Evolutionary conservation across 306 rosid species (phyloP), one percentile per base, ranked within the genome.

Genomic region (Oxytropis ochrocephala): DNA sequence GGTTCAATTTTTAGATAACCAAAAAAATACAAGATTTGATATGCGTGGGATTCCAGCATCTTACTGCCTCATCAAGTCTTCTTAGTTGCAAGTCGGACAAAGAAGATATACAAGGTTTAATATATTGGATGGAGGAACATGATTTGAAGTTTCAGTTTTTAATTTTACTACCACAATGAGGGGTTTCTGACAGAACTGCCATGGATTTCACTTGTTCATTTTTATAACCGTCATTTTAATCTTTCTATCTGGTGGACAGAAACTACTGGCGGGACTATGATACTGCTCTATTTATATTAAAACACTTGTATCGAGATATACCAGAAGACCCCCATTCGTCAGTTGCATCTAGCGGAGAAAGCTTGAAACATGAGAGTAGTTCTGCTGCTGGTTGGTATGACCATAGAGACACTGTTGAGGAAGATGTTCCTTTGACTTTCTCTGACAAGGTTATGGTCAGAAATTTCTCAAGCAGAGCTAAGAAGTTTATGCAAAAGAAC

Each of bases 211-310:
- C 24, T 6, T 11, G 36, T 33, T 65, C 19, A n/a, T 13, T 56
- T 53, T 46, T 64, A 33, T 21, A 27, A 19, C 52, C 7, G 6
- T 1, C 36, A n/a, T 73, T 18, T 33, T 18, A 50, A 63, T 64
- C 19, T 54, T 13, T 74, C 59, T 54, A 48, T 72, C n/a, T 50
- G 77, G 54, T 13, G 48, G 68, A 68, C 92, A 91, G 97, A 81
- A 94, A 94, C 83, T 89, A 91, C 74, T 89, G 99, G 99, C 85
- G 99, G 86, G 99, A 94, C 78, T 47, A 74, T 69, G 99, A 94
- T 73, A 94, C 99, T 6, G 91, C 96, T 6, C 88, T 94, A 56
- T 94, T 87, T 77, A 88, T 91, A 70, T 78, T 88, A 82, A 88
- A 79, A 78, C 97, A 88, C 91, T 74, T 91, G 78, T 91, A 81